Base-by-base conservation (phyloP, 2,329 filamentous ascomycete genomes). In the Leptodontidium sp. region DNA sequence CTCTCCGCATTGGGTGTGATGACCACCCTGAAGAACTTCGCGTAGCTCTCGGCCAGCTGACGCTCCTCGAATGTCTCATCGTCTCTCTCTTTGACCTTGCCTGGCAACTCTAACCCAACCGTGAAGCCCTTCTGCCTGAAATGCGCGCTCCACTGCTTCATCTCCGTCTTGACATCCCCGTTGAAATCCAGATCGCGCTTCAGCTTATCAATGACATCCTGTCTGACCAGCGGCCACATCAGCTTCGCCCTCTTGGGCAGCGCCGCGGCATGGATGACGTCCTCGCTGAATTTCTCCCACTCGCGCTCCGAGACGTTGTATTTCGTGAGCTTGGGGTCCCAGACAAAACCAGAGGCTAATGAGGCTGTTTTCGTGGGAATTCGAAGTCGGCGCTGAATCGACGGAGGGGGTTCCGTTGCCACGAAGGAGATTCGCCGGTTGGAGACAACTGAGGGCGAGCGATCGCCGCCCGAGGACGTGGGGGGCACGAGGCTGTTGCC, bases 371-470 rank as follows among this genome's bases (percentile, higher is more conserved):
- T 70, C 4, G 74, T 75, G 12, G 72, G 68, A 9, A 75, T 70
- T 58, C 71, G 69, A n/a, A 75, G 63, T 9, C 73, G 73, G 59
- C 68, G 70, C n/a, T 68, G 69, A 1, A 65, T 65, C 2, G 69
- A 55, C 2, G 68, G 64, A 3, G 74, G 73, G 15, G 69, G 69
- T 29, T 68, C 66, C 12, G 68, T 65, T 7, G 72, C 69, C 3
- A 71, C 74, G 65, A 75, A 75, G 12, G 74, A 75, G 47, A 75
- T 74, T 26, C 73, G 67, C 11, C 74, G 70, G n/a, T 64, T 68
- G n/a, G 71, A 72, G 47, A 68, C 70, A 12, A 71, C 68, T 11
- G 71, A 72, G 49, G 68, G 68, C 3, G 72, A 74, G 26, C 72
- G 70, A 24, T 71, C 64, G 61, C 50, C 24, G 17, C 17, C 35